Conservation (phyloP, 2,329 filamentous ascomycete species). For the Pseudomassariella vexata region DNA sequence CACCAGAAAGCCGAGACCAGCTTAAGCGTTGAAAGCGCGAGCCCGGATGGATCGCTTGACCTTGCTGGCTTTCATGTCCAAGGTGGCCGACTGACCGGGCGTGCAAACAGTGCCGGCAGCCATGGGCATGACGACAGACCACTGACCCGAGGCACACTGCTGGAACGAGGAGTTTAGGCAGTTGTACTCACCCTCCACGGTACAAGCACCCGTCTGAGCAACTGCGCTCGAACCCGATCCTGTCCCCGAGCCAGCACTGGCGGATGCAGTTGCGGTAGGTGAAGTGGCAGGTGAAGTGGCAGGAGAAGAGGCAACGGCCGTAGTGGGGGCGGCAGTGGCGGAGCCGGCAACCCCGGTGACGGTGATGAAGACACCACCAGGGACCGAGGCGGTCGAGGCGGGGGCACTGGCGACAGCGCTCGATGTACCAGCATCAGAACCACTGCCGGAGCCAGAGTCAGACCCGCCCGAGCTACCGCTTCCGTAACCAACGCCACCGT, state of each 20-base stretch:
- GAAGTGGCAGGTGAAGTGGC: slow-evolving; percentile 15
- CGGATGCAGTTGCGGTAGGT: slow-evolving; percentile 13
- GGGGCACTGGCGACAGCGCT: slow-evolving; percentile 14
- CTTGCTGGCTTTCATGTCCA: slow-evolving; percentile 28
- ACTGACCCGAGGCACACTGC: slow-evolving; percentile 46
- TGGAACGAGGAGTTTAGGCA: slow-evolving; percentile 49
- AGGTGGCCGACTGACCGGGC: slow-evolving; percentile 30
- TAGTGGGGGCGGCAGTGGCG: slow-evolving; percentile 8
- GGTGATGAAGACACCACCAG: slow-evolving; percentile 37
- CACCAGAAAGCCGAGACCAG: too few relatives aligned
- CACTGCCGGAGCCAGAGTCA: slow-evolving; percentile 19
- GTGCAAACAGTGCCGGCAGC: slow-evolving; percentile 41
- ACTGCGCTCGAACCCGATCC: slow-evolving; percentile 9
- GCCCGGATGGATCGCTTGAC: slow-evolving; percentile 14
- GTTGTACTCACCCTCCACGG: slow-evolving; percentile 46
- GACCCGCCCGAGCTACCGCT: slow-evolving; percentile 14
- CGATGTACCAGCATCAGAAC: slow-evolving; percentile 7
- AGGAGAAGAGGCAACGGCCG: slow-evolving; percentile 10
- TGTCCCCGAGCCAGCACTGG: slow-evolving; percentile 17
- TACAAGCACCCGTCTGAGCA: slow-evolving; percentile 35
- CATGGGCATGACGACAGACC: slow-evolving; percentile 37
- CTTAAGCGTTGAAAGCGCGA: too few relatives aligned
- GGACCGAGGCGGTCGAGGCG: slow-evolving; percentile 14
- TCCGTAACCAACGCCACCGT: slow-evolving; percentile 11
- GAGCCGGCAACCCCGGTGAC: slow-evolving; percentile 14